These are phyloP conservation scores for Zymoseptoria tritici DNA, from an alignment of 2,329 filamentous ascomycete genomes.

Conservation along the genomic window DNA sequence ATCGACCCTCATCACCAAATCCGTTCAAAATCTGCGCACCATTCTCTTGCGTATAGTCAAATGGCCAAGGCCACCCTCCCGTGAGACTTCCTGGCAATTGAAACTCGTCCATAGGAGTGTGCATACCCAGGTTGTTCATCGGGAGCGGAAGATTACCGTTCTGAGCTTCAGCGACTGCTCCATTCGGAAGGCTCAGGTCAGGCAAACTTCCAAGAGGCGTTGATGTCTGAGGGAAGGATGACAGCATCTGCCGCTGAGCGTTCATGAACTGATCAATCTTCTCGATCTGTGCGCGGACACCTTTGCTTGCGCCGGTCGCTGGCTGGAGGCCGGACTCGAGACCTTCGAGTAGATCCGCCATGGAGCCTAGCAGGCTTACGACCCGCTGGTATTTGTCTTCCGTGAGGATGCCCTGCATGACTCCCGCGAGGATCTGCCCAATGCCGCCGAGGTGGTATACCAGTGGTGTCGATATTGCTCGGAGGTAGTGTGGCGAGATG, in stretches of 20 bases:
- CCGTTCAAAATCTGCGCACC: constrained; percentile 7
- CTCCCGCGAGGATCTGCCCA: constrained; percentile 43
- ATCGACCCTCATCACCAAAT: constrained; percentile 2
- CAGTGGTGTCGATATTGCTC: constrained; percentile 43
- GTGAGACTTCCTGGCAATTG: constrained; percentile 36
- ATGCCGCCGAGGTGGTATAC: constrained; percentile 45
- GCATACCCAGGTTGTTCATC: constrained; percentile 12
- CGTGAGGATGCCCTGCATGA: constrained; percentile 39
- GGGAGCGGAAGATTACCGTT: constrained; percentile 1
- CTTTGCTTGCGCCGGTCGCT: constrained; percentile 33
- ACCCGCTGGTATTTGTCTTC: constrained; percentile 38
- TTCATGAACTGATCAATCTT: constrained; percentile 41
- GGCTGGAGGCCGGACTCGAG: constrained; percentile 38
- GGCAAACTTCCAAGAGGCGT: not conserved
- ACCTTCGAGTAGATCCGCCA: constrained; percentile 41
- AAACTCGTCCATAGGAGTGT: constrained; percentile 27
- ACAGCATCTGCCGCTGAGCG: constrained; percentile 17
- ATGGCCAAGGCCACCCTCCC: constrained; percentile 37
- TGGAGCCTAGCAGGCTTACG: constrained; percentile 35
- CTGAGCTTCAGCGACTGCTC: not conserved
- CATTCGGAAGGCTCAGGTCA: not conserved
- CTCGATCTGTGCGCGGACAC: constrained; percentile 36
- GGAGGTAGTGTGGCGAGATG: constrained; percentile 40
- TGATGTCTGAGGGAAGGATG: constrained; percentile 6
- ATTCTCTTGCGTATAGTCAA: constrained; percentile 15